phyloP scores from a whole-genome alignment of 495 filamentous ascomycete genomes.

The Hypoxylon intermedium region DNA sequence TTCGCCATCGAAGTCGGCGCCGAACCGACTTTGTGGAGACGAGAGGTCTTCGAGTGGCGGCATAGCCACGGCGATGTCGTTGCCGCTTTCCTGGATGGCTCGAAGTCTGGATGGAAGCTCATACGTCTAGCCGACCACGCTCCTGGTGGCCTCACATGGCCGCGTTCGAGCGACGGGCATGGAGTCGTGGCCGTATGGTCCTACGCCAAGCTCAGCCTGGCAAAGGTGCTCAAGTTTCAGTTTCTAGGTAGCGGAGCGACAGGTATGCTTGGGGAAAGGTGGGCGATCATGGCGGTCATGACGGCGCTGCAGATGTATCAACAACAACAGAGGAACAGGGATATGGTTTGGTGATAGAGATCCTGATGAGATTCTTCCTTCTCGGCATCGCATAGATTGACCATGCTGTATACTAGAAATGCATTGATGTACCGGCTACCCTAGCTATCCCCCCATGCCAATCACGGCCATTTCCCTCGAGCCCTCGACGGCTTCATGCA shows the following conservation, averaged over 20 bases:
- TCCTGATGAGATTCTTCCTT: background rate
- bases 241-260: slow-evolving; percentile 29
- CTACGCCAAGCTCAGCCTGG: slow-evolving; percentile 13
- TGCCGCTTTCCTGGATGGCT: slow-evolving; percentile 7
- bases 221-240: slow-evolving; percentile 28
- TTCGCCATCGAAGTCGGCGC: slow-evolving; percentile 30
- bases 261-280: slow-evolving; percentile 27
- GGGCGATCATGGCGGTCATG: slow-evolving; percentile 35
- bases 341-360: slow-evolving; percentile 7
- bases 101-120: slow-evolving; percentile 28
- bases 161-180: slow-evolving; percentile 7
- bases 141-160: background rate
- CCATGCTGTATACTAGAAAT: background rate
- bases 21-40: background rate
- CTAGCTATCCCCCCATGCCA: too few relatives aligned
- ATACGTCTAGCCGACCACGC: slow-evolving; percentile 15
- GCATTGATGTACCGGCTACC: too few relatives aligned
- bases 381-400: background rate
- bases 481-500: too few relatives aligned
- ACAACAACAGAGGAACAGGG: slow-evolving; percentile 16
- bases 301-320: slow-evolving; percentile 32
- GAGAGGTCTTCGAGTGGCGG: slow-evolving; percentile 36
- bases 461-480: too few relatives aligned
- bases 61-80: slow-evolving; percentile 22
- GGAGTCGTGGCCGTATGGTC: slow-evolving; percentile 34